Percentiles rank a stretch among this genome's conserved stretches.
phyloP scores from a whole-genome alignment of 768 basidiomycete species.

The Serendipita sp. region DNA sequence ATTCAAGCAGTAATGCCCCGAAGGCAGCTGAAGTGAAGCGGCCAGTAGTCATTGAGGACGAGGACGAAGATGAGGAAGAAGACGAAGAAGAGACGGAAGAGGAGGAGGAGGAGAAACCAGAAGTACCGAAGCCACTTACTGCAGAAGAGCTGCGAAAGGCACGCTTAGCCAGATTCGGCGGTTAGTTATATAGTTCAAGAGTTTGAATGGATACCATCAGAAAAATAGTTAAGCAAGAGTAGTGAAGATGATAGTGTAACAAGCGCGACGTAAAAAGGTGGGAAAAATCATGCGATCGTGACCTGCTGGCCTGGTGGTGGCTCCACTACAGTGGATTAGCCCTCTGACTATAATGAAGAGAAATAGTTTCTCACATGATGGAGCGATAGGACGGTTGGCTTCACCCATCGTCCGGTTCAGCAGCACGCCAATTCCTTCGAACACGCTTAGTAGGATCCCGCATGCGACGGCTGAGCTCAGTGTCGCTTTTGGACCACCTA shows the following conservation, averaged over 20 bases:
- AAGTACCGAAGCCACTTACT: neutral
- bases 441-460: conserved; percentile 87
- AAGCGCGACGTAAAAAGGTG: neutral
- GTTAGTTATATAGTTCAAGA: neutral
- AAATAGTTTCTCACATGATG: conserved; percentile 41
- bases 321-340: neutral
- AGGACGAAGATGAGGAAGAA: conserved; percentile 27
- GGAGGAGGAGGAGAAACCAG: conserved; percentile 18
- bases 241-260: conserved; percentile 2
- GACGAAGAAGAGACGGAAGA: conserved; percentile 23
- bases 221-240: conserved; percentile 1
- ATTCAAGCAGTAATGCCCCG: neutral
- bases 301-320: conserved; percentile 1
- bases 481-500: conserved; percentile 85
- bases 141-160: neutral
- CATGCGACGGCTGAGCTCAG: conserved; percentile 89
- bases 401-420: conserved; percentile 79
- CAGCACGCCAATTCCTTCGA: conserved; percentile 89
- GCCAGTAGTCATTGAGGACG: conserved; percentile 20
- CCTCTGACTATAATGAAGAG: neutral
- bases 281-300: neutral
- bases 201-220: neutral
- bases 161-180: neutral
- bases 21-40: conserved; percentile 4
- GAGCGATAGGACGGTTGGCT: conserved; percentile 60